Base-by-base conservation (phyloP, 2,329 filamentous ascomycete species). In the Chalara sp. region DNA sequence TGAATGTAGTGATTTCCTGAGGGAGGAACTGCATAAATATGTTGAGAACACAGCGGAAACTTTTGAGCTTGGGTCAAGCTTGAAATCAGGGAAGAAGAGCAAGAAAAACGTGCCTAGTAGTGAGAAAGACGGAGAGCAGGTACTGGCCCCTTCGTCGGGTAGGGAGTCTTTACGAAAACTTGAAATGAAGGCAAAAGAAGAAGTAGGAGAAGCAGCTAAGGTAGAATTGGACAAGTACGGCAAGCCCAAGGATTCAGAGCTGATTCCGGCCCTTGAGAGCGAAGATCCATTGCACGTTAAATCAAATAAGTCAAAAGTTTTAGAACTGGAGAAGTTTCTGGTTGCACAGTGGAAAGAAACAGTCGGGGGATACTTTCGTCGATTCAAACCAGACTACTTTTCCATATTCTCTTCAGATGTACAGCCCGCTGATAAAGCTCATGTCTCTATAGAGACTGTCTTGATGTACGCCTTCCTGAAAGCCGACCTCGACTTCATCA, bases 391-490 rank as follows among this genome's bases (percentile, higher is more conserved):
- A 0, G 78, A 87, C 45, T 79, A 87, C 67, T 96, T 96, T 60
- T 67, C 70, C 49, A 56, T 75, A 6, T 59, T 67, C 29, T 61
- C 63, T 43, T 55, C 65, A 35, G 51, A 54, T n/a, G 56, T 65
- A 31, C 60, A 65, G 5, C 56, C 60, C 1, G 40, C 58, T 44
- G 46, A 53, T 12, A 53, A 61, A 4, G 61, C 63, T 11, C 67
- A 76, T 11, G 75, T 84, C 35, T 82, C 81, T 11, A 79, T 91
- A 54, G 86, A 92, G 63, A 81, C 87, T 1, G 82, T 95, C 35
- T 75, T 99, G 48, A 87, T 87, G 53, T 97, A 97, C 68, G 89
- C 92, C 28, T 99, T 99, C 63, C 76, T 99, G 46, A 87, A 89
- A 60, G 90, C 91, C 33, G 93, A 99, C 67, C 81, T 96, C 47